Evolutionary conservation across 2,329 filamentous ascomycete species (phyloP).

Genomic region (Aureobasidium sp.): DNA sequence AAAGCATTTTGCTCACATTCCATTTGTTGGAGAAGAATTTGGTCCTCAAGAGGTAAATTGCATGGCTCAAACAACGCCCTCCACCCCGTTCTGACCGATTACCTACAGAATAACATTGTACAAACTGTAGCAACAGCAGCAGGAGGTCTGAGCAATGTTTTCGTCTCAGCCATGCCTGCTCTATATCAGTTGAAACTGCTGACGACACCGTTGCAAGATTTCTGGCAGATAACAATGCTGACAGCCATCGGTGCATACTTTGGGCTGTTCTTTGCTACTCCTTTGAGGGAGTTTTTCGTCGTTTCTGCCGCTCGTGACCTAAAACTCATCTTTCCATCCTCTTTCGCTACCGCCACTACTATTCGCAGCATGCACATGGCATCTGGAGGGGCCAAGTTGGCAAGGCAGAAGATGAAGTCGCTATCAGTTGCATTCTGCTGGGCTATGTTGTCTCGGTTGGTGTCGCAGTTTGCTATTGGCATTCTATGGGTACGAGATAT

Average conservation of each 20-base stretch:
- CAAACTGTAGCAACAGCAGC: constrained; percentile 53
- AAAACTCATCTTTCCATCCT: constrained; percentile 49
- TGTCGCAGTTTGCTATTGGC: constrained; percentile 50
- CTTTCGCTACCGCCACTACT: constrained; percentile 52
- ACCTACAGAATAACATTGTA: constrained; percentile 48
- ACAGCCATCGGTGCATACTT: constrained; percentile 56
- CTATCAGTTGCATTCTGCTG: constrained; percentile 42
- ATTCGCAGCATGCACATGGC: constrained; percentile 56
- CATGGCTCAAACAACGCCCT: background rate
- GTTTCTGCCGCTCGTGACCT: constrained; percentile 51
- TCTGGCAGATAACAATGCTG: constrained; percentile 50
- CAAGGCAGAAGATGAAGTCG: constrained; percentile 50
- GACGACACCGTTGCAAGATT: constrained; percentile 45
- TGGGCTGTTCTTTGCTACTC: constrained; percentile 55
- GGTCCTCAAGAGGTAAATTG: constrained; percentile 41
- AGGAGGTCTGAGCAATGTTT: constrained; percentile 49
- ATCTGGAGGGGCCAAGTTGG: constrained; percentile 42
- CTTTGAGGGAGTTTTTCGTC: constrained; percentile 58
- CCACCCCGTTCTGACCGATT: background rate
- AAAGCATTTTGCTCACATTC: constrained; percentile 40
- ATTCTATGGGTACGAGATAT: constrained; percentile 39
- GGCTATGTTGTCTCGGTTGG: constrained; percentile 46
- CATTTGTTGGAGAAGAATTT: constrained; percentile 46
- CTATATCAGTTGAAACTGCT: constrained; percentile 50
- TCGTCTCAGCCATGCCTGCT: constrained; percentile 52